These are phyloP conservation scores for Cichorium intybus DNA, from an alignment of 140 eudicot genomes.

Conservation along the genomic window DNA sequence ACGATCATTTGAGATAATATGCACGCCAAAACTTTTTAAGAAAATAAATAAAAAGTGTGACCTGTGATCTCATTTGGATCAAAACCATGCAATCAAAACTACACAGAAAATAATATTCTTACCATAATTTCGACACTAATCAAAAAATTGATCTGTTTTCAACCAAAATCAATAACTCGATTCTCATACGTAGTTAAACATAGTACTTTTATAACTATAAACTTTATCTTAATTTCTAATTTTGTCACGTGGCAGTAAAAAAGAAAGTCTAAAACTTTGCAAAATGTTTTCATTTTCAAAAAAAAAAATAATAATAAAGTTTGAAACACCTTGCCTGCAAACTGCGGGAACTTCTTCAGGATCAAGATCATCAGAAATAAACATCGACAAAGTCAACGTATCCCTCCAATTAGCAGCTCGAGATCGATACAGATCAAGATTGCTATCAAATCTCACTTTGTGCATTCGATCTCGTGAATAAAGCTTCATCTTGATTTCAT, in stretches of 20 bases:
- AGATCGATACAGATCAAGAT: conserved; percentile 14
- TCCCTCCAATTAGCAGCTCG: conserved; percentile 31
- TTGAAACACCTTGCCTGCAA: conserved; percentile 13
- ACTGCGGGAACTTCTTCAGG: conserved; percentile 7
- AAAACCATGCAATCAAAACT: too few species aligned
- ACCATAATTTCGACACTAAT: too few species aligned
- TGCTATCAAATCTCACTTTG: conserved; percentile 21
- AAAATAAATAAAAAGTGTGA: too few species aligned
- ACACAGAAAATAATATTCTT: too few species aligned
- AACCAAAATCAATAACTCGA: not conserved
- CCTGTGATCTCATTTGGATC: too few species aligned
- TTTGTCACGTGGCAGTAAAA: too few species aligned
- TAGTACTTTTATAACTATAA: too few species aligned
- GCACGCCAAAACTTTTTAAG: too few species aligned
- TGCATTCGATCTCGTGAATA: conserved; percentile 34
- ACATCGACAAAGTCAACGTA: conserved; percentile 17
- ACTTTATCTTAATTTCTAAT: too few species aligned
- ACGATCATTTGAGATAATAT: too few species aligned
- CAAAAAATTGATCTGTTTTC: not conserved
- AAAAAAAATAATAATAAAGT: not conserved
- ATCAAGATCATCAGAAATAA: conserved; percentile 2
- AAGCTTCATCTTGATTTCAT: conserved; percentile 31
- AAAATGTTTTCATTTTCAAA: not conserved
- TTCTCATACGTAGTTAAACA: too few species aligned
- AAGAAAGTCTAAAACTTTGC: too few species aligned